Base-by-base conservation (phyloP, 2,329 filamentous ascomycete species). In the Paraphoma sp. region DNA sequence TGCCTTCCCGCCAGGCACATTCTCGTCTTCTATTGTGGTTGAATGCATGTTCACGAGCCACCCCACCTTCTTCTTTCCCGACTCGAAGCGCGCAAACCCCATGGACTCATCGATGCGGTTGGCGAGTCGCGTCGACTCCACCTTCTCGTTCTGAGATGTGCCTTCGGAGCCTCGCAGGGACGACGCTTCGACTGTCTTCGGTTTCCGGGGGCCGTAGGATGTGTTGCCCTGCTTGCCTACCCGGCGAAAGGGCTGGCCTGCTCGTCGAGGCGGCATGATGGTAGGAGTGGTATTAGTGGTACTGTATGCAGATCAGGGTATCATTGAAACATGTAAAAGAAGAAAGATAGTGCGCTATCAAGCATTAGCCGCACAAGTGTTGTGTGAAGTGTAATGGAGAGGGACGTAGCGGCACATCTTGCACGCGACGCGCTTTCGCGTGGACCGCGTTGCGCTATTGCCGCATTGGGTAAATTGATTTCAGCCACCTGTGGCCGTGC, bases 31-130 rank as follows among this genome's bases (percentile, higher is more conserved):
- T 45, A 99, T 84, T 11, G 88, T 87, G 0, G 95, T 98, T 40
- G 93, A 88, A 74, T 97, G 92, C 80, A 98, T 91, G 73, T 98
- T 99, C 67, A 94, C 92, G 4, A 99, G 86, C 95, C 95, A 99
- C 62, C 96, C 93, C 48, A 90, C 86, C 73, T 88, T 90, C 79
- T 89, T 92, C 73, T 90, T 87, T 46, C 92, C 95, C 31, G 91
- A 89, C 63, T 99, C 96, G 75, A 93, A 97, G 48, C 94, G 90
- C 33, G 89, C 84, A 76, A 99, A 99, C 51, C 95, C 96, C 88
- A 98, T 95, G 60, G 86, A 85, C 80, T 98, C 95, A 80, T 99
- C 96, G 74, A 99, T 97, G 70, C 84, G 86, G 79, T 97, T 87
- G 31, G 92, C 92, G 49, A 97, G 86, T 53, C 88, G 87, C 45